Evolutionary conservation across 768 basidiomycete genomes (phyloP).

Genomic region (Lentinula aciculospora): DNA sequence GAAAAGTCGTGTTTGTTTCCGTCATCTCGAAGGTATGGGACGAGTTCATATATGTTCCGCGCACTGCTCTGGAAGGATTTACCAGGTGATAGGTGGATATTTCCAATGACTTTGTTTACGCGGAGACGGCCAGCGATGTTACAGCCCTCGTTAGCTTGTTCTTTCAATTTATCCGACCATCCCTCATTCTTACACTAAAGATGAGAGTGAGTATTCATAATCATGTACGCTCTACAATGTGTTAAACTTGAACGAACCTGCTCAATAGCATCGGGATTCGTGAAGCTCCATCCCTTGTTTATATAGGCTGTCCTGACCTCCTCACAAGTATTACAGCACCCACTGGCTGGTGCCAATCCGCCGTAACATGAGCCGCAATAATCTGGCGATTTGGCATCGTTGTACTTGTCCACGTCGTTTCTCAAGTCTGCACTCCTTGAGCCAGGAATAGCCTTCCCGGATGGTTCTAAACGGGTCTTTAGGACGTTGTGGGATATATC

Average conservation of each 20-base stretch:
- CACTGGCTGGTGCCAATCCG: constrained; percentile 63
- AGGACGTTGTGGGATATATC: constrained; percentile 86
- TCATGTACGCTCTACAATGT: not conserved
- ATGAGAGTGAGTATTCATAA: not conserved
- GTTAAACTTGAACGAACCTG: constrained; percentile 51
- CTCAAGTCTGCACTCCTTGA: constrained; percentile 57
- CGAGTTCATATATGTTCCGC: constrained; percentile 80
- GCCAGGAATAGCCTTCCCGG: constrained; percentile 55
- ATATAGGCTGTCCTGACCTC: constrained; percentile 89
- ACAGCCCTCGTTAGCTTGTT: constrained; percentile 93
- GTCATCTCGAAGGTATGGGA: constrained; percentile 90
- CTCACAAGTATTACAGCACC: constrained; percentile 97
- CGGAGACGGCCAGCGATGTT: constrained; percentile 87
- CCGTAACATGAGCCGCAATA: constrained; percentile 98
- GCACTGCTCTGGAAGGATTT: constrained; percentile 87
- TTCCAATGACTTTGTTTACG: constrained; percentile 96
- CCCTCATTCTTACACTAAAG: constrained; percentile 85
- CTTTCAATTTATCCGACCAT: constrained; percentile 90
- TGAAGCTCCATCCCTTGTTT: constrained; percentile 92
- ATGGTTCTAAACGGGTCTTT: constrained; percentile 69
- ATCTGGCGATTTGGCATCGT: constrained; percentile 46
- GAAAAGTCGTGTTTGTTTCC: constrained; percentile 91
- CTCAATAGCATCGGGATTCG: constrained; percentile 84
- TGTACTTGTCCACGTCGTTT: constrained; percentile 84
- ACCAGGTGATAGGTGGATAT: constrained; percentile 92